Conservation (phyloP, 257 asterid species). For the Primulina tabacum region DNA sequence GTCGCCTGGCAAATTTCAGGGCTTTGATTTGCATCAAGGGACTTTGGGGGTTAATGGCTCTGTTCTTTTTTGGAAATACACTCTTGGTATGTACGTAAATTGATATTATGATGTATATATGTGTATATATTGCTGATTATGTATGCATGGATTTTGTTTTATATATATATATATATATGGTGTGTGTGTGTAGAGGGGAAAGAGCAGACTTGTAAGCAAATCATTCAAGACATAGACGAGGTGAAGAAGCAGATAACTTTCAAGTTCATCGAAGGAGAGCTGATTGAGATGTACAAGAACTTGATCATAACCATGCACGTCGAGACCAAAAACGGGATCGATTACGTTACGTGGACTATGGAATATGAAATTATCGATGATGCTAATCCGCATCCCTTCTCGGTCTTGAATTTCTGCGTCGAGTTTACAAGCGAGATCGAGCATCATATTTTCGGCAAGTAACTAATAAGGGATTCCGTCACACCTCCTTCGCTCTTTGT, state of each 20-base stretch:
- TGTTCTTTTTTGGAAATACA: neutral
- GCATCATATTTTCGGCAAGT: neutral
- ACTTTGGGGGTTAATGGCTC: neutral
- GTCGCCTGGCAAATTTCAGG: neutral
- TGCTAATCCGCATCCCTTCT: neutral
- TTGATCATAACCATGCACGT: neutral
- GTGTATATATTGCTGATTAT: too few relatives aligned
- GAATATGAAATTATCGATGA: slow-evolving; percentile 2
- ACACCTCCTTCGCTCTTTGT: too few relatives aligned
- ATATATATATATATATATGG: too few relatives aligned
- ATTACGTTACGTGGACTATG: slow-evolving; percentile 7
- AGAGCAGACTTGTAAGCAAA: neutral
- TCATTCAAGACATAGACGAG: slow-evolving; percentile 14
- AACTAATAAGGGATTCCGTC: too few relatives aligned
- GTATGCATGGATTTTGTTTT: too few relatives aligned
- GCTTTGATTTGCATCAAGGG: neutral
- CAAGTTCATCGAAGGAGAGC: slow-evolving; percentile 6
- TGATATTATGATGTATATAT: too few relatives aligned
- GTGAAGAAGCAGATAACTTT: neutral
- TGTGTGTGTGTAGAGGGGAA: neutral
- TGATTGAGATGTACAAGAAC: slow-evolving; percentile 5
- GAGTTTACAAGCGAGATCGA: slow-evolving; percentile 5
- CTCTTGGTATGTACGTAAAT: neutral
- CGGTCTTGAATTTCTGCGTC: slow-evolving; percentile 1
- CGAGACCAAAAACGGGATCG: neutral